Percentiles rank a stretch among this genome's conserved stretches.
Evolutionary conservation across 2,329 filamentous ascomycete species (phyloP).

Genomic region (Alternaria postmessia): DNA sequence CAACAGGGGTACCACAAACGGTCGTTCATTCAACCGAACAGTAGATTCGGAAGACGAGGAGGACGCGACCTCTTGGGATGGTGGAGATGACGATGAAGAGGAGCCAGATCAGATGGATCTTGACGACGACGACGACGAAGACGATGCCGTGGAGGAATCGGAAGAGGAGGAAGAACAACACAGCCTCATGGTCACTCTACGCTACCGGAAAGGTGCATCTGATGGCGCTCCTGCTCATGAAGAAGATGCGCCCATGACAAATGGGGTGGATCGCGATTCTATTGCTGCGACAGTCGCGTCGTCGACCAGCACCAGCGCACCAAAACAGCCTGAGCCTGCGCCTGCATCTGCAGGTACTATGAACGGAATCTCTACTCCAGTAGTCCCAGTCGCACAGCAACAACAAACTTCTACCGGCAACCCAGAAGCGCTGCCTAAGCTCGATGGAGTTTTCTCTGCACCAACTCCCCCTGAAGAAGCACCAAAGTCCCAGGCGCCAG

Average conservation of each 20-base stretch:
- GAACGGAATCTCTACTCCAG: conserved; percentile 18
- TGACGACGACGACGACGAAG: conserved; percentile 63
- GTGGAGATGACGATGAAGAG: conserved; percentile 77
- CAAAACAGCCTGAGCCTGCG: conserved; percentile 12
- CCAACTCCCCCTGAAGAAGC: conserved; percentile 34
- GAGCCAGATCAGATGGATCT: conserved; percentile 72
- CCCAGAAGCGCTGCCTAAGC: conserved; percentile 16
- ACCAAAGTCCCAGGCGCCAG: conserved; percentile 9
- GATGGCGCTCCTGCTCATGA: conserved; percentile 5
- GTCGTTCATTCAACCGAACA: conserved; percentile 36
- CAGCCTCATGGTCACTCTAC: conserved; percentile 78
- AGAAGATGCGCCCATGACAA: neutral
- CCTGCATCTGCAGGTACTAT: neutral
- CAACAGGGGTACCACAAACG: conserved; percentile 28
- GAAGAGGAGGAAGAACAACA: conserved; percentile 50
- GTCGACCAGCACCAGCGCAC: conserved; percentile 5
- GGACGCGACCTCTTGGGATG: conserved; percentile 70
- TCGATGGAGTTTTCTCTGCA: conserved; percentile 25
- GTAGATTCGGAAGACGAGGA: conserved; percentile 72
- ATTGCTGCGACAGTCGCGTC: neutral
- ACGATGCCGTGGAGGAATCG: conserved; percentile 47
- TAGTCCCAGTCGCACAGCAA: conserved; percentile 3
- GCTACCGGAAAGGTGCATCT: conserved; percentile 34
- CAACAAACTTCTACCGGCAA: conserved; percentile 11
- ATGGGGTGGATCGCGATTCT: conserved; percentile 2